Conservation (phyloP, 192 early-diverging fungal species). For the Jimgerdemannia lactiflua region DNA sequence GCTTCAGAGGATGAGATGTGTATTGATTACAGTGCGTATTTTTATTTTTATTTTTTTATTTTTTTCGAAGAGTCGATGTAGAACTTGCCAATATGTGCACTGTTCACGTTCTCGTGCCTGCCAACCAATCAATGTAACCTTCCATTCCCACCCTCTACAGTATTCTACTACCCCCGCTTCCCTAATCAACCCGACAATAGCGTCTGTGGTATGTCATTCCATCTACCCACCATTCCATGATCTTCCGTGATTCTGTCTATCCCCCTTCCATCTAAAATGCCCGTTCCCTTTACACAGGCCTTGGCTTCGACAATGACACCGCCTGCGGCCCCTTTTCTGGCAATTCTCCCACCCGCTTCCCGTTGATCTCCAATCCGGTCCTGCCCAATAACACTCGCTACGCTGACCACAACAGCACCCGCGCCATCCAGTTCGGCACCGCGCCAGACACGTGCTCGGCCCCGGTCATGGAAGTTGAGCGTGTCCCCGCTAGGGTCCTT, state of each 20-base stretch:
- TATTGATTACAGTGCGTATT: not conserved
- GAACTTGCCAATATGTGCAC: not conserved
- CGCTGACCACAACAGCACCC: not conserved
- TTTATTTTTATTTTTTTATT: not conserved
- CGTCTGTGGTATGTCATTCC: not conserved
- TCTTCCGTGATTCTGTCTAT: not conserved
- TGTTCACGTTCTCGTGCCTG: not conserved
- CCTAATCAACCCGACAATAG: not conserved
- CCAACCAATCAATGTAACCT: not conserved
- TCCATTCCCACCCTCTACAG: not conserved
- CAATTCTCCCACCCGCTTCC: not conserved
- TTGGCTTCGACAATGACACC: not conserved
- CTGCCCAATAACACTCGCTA: not conserved
- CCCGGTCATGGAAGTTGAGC: not conserved
- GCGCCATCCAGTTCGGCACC: not conserved
- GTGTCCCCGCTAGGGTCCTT: not conserved
- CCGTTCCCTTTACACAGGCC: not conserved
- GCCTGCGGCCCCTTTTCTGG: not conserved
- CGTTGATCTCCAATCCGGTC: not conserved
- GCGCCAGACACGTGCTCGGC: not conserved
- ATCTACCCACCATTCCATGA: not conserved
- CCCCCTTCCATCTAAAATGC: not conserved
- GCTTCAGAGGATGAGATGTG: not conserved
- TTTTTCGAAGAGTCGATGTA: not conserved
- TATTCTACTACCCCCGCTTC: not conserved